Evolutionary conservation across 2,329 filamentous ascomycete genomes (phyloP), one percentile per base, ranked within the genome.

Genomic region (Helotiales sp.): DNA sequence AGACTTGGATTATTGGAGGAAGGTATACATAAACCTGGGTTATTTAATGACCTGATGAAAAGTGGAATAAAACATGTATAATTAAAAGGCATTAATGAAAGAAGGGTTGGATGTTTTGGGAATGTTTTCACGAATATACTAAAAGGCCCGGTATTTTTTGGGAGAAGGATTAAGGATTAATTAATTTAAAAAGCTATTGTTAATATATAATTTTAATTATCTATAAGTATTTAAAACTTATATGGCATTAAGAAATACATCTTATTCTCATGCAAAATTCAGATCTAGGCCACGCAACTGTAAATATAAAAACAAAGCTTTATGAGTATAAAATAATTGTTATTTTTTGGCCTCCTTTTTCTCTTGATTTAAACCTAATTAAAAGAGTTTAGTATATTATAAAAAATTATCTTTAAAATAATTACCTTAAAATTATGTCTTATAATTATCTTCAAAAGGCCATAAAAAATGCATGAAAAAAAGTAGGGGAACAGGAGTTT

Each of bases 161-260:
- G 50, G 68, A 67, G 43, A 69, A 74, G 57, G 47, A 77, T 74
- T 81, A 76, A n/a, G n/a, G n/a, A n/a, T n/a, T n/a, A n/a, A 67
- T 67, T 55, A 49, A 34, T 50, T 7, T 43, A 22, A 54, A 61
- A 26, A 59, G 17, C 13, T 63, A 68, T 17, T 47, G 20, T 40
- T 17, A 26, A 54, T 32, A 63, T 24, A 63, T 32, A 7, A 47
- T 63, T 7, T 47, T 32, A 24, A 28, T 63, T 24, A 63, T 63
- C 13, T 32, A 63, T 26, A 32, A 32, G 17, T 63, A 63, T 54
- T 54, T 63, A n/a, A 32, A 55, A 32, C 45, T 63, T 3, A 37
- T 54, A n/a, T 22, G 49, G 15, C 34, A 47, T 26, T 13, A 63
- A 45, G 61, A 47, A 22, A 63, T 63, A 43, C 24, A 63, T 26